phyloP scores from a whole-genome alignment of 106 monocot species.

The Alisma plantagoaquatica region DNA sequence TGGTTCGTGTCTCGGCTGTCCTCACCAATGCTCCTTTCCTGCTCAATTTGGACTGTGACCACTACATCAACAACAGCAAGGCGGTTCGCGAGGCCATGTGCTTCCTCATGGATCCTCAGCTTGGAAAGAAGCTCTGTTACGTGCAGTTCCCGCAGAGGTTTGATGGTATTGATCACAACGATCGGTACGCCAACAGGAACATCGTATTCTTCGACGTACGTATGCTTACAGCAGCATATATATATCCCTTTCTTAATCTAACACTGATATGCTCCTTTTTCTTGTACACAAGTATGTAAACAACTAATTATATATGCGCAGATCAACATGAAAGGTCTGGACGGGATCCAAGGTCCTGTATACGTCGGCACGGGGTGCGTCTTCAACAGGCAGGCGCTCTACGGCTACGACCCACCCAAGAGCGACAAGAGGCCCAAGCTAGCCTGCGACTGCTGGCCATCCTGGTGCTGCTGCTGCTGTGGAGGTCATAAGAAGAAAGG shows the following conservation, averaged over 20 bases:
- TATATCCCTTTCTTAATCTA: too few relatives aligned
- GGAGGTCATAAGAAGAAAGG: neutral
- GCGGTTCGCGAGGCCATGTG: conserved; percentile 56
- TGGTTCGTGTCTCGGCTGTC: conserved; percentile 55
- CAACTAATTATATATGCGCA: conserved; percentile 12
- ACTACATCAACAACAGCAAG: conserved; percentile 67
- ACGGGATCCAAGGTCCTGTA: conserved; percentile 73
- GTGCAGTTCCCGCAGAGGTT: conserved; percentile 71
- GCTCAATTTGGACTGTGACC: conserved; percentile 66
- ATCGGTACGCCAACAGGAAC: conserved; percentile 61
- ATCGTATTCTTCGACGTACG: conserved; percentile 72
- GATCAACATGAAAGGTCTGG: conserved; percentile 91
- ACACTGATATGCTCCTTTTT: neutral
- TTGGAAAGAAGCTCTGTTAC: conserved; percentile 53
- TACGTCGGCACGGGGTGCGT: conserved; percentile 89
- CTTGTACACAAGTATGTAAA: neutral
- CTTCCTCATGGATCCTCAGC: conserved; percentile 58
- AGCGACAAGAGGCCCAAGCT: neutral
- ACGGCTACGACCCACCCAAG: conserved; percentile 61
- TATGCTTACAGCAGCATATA: too few relatives aligned
- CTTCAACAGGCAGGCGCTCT: conserved; percentile 75
- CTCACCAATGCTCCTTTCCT: conserved; percentile 59
- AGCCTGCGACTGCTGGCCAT: neutral
- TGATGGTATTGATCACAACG: conserved; percentile 57
- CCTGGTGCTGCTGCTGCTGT: neutral